Base-by-base conservation (phyloP, 768 basidiomycete genomes). In the Serendipita sp. region DNA sequence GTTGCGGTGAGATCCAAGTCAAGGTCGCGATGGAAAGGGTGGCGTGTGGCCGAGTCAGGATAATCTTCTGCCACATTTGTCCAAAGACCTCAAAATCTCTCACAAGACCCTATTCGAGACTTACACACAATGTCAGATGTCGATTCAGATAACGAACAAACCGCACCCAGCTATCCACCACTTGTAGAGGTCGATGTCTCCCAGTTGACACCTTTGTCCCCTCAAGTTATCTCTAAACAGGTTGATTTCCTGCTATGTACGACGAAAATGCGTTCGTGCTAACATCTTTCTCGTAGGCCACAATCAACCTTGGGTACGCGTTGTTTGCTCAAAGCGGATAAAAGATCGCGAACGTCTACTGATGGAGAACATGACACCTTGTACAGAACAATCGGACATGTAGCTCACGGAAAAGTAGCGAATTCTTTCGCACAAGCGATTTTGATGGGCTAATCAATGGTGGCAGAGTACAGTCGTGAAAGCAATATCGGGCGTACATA, bases 401-500 rank as follows among this genome's bases (percentile, higher is more conserved):
- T 99, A 80, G 95, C 95, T 20, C 92, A 93, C 78, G 91, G 90
- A 69, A 93, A 93, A 77, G 92, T 89, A 62, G 24, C 17, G 1
- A 48, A 24, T 2, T 31, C 17, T 24, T 13, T 34, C 1, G 11
- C 53, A n/a, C 14, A 24, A 33, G 17, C 17, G 9, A 28, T 4
- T 30, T 13, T 22, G 24, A 31, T n/a, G 22, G 24, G 24, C 53
- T 58, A 58, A 58, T 58, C 53, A 24, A 24, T 22, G 33, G 53
- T 58, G 53, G 53, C 53, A 58, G 53, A 58, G 53, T 33, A 94
- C 90, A 4, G 93, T 97, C 62, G 95, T 98, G 64, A 94, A 97
- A 76, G 96, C 96, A 31, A 98, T 99, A 71, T 97, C 95, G 9
- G 94, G 96, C 4, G 95, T 97, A 17, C 88, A 89, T 83, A 98